Evolutionary conservation across 2,329 filamentous ascomycete species (phyloP).

Genomic region (Davidsoniella australis): DNA sequence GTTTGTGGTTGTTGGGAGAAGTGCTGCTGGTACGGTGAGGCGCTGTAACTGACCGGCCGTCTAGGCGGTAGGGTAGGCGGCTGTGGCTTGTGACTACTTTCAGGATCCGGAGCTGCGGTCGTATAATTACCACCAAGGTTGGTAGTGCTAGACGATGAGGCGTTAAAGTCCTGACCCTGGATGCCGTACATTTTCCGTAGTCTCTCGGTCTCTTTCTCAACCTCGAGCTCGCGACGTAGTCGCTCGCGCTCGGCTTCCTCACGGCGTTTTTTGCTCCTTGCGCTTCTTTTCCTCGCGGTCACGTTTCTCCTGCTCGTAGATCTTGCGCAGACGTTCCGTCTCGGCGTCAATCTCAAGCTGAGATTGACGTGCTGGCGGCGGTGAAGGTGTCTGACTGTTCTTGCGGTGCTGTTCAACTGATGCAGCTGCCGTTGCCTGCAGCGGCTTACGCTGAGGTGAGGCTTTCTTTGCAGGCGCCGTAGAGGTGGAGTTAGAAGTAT

Average conservation of each 20-base stretch:
- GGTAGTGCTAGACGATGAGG: slow-evolving; percentile 10
- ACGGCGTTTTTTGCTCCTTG: slow-evolving; percentile 22
- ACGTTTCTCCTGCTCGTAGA: slow-evolving; percentile 35
- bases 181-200: slow-evolving; percentile 52
- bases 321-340: slow-evolving; percentile 50
- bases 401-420: slow-evolving; percentile 24
- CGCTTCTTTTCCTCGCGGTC: slow-evolving; percentile 39
- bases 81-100: slow-evolving; percentile 16
- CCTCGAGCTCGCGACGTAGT: slow-evolving; percentile 13
- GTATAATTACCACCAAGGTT: too few species aligned
- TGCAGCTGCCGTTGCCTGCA: background rate
- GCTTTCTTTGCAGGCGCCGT: slow-evolving; percentile 3
- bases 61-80: slow-evolving; percentile 19
- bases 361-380: slow-evolving; percentile 19
- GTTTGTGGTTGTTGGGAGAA: slow-evolving; percentile 15
- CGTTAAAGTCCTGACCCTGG: slow-evolving; percentile 24
- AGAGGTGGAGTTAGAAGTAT: slow-evolving; percentile 12
- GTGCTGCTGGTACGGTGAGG: slow-evolving; percentile 18
- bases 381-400: slow-evolving; percentile 18
- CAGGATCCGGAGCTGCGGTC: background rate
- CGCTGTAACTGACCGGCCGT: slow-evolving; percentile 26
- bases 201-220: slow-evolving; percentile 71
- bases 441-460: slow-evolving; percentile 11
- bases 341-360: slow-evolving; percentile 48
- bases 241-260: slow-evolving; percentile 32